A percentile compares a stretch with the other conserved stretches of the same genome.
Conservation (phyloP, 2,329 filamentous ascomycete genomes). For the Colletotrichum camelliae region DNA sequence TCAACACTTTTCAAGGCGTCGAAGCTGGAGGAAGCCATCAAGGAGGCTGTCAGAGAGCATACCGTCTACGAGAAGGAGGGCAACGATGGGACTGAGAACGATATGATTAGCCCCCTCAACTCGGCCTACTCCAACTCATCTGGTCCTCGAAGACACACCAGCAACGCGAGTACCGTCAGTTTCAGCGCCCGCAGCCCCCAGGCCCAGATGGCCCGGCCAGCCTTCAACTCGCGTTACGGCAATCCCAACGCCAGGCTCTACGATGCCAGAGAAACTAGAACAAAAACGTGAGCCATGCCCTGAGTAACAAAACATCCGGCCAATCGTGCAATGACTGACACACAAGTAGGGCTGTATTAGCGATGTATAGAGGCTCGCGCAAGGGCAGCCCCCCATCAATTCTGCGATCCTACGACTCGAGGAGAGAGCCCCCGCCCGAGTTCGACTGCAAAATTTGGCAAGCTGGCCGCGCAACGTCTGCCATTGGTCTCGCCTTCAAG, state of each 20-base stretch:
- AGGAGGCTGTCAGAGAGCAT: slow-evolving; percentile 84
- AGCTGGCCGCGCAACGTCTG: slow-evolving; percentile 91
- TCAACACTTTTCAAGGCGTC: slow-evolving; percentile 97
- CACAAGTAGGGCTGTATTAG: slow-evolving; percentile 80
- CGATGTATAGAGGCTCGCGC: slow-evolving; percentile 84
- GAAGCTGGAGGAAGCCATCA: slow-evolving; percentile 91
- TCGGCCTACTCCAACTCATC: slow-evolving; percentile 43
- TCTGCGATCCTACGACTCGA: slow-evolving; percentile 92
- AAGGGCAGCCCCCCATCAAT: slow-evolving; percentile 73
- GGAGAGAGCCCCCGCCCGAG: slow-evolving; percentile 88
- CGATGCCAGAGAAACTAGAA: slow-evolving; percentile 82
- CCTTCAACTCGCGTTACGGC: slow-evolving; percentile 67
- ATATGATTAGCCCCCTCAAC: slow-evolving; percentile 45
- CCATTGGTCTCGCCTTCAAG: slow-evolving; percentile 93
- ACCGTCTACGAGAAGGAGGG: slow-evolving; percentile 83
- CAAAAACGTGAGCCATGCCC: slow-evolving; percentile 77
- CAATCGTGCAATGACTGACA: background rate
- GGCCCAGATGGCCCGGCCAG: slow-evolving; percentile 59
- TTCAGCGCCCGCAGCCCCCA: slow-evolving; percentile 72
- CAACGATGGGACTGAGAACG: slow-evolving; percentile 68
- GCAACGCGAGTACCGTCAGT: slow-evolving; percentile 83
- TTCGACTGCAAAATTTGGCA: slow-evolving; percentile 97
- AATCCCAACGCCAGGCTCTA: slow-evolving; percentile 89
- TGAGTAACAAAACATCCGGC: background rate
- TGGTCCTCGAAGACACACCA: slow-evolving; percentile 66